A percentile compares a stretch with the other conserved stretches of the same genome.
Evolutionary conservation across 2,329 filamentous ascomycete species (phyloP).

Genomic region (Capronia epimyces): DNA sequence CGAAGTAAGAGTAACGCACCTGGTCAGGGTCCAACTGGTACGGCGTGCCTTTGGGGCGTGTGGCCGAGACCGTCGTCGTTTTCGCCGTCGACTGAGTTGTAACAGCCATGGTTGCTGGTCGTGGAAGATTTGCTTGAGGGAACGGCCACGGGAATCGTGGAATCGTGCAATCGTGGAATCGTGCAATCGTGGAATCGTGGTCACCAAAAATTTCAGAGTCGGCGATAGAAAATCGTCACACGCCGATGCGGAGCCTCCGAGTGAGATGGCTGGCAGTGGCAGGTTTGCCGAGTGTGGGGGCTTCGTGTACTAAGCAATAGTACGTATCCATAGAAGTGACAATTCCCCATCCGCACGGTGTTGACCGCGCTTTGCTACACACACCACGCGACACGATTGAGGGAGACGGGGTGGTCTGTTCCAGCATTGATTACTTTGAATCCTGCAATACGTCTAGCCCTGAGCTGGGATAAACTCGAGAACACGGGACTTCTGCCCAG

Average conservation of each 20-base stretch:
- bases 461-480: too few species aligned
- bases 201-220: constrained; percentile 1
- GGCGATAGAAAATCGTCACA: neutral
- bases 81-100: constrained; percentile 1
- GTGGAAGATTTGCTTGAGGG: neutral
- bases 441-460: too few species aligned
- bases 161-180: neutral
- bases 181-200: neutral
- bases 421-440: too few species aligned
- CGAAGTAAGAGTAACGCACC: constrained; percentile 35
- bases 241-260: neutral
- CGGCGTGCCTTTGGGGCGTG: constrained; percentile 30
- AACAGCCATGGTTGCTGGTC: constrained; percentile 5
- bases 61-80: constrained; percentile 4
- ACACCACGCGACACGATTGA: neutral
- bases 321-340: too few species aligned
- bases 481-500: too few species aligned
- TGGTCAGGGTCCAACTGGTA: constrained; percentile 47
- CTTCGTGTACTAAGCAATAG: too few species aligned
- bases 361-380: constrained; percentile 1
- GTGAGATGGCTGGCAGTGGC: neutral
- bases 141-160: neutral
- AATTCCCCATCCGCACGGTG: neutral
- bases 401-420: neutral
- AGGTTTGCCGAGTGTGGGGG: neutral